Percentiles rank a stretch among this genome's conserved stretches.
Conservation (phyloP, 2,329 filamentous ascomycete genomes). For the Trichoderma oligosporum region DNA sequence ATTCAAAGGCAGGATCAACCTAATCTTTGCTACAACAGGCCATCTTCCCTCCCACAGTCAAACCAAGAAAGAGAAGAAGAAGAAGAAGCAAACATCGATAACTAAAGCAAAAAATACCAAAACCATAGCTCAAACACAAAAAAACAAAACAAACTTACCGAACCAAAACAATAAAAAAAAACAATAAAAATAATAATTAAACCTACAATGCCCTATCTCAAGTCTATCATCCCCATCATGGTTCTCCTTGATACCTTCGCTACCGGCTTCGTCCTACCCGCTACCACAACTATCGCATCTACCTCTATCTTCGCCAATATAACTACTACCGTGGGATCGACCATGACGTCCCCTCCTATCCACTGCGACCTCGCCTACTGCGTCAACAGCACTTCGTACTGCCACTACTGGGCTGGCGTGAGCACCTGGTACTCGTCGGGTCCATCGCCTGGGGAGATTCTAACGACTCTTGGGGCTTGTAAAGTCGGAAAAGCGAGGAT, state of each 20-base stretch:
- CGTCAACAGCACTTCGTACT: slow-evolving; percentile 34
- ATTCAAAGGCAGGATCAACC: neutral
- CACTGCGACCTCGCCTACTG: slow-evolving; percentile 38
- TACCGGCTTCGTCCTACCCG: neutral
- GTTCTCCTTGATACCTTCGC: slow-evolving; percentile 3
- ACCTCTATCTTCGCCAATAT: neutral
- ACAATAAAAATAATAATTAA: neutral
- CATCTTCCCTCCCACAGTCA: neutral
- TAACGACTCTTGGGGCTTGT: slow-evolving; percentile 29
- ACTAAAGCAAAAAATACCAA: neutral
- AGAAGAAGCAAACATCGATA: neutral
- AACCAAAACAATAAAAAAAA: neutral
- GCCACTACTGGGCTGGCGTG: slow-evolving; percentile 39
- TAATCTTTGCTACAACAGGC: neutral
- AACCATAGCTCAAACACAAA: neutral
- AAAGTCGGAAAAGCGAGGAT: slow-evolving; percentile 11
- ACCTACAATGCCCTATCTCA: slow-evolving; percentile 1
- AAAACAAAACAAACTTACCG: neutral
- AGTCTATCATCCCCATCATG: neutral
- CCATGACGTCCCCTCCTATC: slow-evolving; percentile 6
- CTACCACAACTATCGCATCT: neutral
- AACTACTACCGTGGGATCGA: neutral
- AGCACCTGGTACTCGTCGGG: slow-evolving; percentile 36
- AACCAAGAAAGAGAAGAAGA: too few species aligned
- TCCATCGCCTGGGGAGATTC: slow-evolving; percentile 37